Evolutionary conservation across 352 stramenopile species (phyloP), one percentile per base, ranked within the genome.

Genomic region (Pythium vanterpoolii): DNA sequence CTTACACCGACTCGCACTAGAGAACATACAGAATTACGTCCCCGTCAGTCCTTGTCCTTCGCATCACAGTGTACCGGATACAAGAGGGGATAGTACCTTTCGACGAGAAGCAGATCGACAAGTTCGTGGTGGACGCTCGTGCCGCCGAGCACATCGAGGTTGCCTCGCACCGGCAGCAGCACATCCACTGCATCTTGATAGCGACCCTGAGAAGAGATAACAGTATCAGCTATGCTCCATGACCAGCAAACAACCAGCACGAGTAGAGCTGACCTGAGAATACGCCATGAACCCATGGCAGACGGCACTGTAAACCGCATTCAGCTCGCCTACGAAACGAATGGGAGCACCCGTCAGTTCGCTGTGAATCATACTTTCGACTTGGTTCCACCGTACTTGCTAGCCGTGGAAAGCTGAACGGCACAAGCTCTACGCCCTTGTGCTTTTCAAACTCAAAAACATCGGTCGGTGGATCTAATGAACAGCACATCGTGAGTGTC

Each of bases 111-210:
- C 47, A 92, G 58, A 1, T 93, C 79, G 8, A 91, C 52, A 14
- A 95, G 61, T 45, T 93, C 86, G 42, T 89, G 77, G 60, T 93
- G 74, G 19, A 90, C 74, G 14, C 64, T 66, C 4, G 83, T 91
- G 39, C 81, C 83, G 26, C 86, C 83, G 28, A 95, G 75, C n/a
- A 91, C 56, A n/a, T 71, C 64, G 31, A 87, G 67, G 45, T 80
- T 84, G 50, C 79, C 78, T 21, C 83, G 86, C 16, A 89, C 72
- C 4, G 72, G 71, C 16, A 93, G 54, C 23, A 95, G 38, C 21
- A 69, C 56, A 53, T 82, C 44, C 5, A 76, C 77, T 4, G 83
- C 83, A 44, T 83, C 73, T 58, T 87, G 64, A 49, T 74, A 93
- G 26, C 72, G 65, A 14, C 69, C 70, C 74, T 90, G 46, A n/a